Evolutionary conservation across 306 rosid species (phyloP).

Genomic region (Glycine soja): DNA sequence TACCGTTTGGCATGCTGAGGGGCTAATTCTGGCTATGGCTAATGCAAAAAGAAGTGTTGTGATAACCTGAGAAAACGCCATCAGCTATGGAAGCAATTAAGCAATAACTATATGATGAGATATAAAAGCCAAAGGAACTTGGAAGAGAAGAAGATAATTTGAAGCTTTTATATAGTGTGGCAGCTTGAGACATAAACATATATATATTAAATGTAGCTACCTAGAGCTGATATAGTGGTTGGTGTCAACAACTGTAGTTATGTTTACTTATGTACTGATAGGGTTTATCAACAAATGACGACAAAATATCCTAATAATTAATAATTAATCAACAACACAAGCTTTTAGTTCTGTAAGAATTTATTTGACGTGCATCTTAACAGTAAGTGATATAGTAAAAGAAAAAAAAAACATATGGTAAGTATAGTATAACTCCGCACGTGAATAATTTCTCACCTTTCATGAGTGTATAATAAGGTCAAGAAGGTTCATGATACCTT

Average conservation of each 20-base stretch:
- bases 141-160: not conserved
- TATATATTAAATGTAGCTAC: conserved; percentile 45
- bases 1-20: conserved; percentile 57
- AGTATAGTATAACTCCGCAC: no score
- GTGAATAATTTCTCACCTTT: no score
- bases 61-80: conserved; percentile 59
- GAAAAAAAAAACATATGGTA: no score
- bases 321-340: no score
- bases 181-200: not conserved
- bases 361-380: no score
- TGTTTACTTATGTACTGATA: not conserved
- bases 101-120: not conserved
- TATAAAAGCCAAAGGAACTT: not conserved
- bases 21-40: conserved; percentile 52
- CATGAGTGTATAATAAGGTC: no score
- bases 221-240: conserved; percentile 48
- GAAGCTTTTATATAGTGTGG: conserved; percentile 41
- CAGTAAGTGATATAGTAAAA: no score
- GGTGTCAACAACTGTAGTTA: conserved; percentile 42
- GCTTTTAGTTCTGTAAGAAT: not conserved
- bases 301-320: no score
- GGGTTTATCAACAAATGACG: not conserved
- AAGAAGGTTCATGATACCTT: no score
- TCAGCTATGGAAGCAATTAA: conserved; percentile 33
- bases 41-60: conserved; percentile 56